Percentiles rank a stretch among this genome's conserved stretches.
Conservation (phyloP, 108 stramenopile species). For the Mayamaea pseudoterrestris region DNA sequence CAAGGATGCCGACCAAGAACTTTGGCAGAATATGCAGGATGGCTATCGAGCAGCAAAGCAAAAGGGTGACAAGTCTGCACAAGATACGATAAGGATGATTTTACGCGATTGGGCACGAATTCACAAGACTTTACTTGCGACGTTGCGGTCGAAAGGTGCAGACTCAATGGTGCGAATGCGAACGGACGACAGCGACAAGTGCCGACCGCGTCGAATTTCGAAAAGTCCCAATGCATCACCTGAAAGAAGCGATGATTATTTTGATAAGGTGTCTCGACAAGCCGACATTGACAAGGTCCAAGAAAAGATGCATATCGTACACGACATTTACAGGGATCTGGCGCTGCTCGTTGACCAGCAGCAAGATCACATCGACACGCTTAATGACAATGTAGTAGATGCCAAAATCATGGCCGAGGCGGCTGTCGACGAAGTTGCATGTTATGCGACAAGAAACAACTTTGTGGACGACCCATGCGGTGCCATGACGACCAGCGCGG, state of each 20-base stretch:
- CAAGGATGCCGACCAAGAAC: slow-evolving; percentile 21
- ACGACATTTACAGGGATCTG: slow-evolving; percentile 67
- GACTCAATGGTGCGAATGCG: slow-evolving; percentile 8
- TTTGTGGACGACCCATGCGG: too few relatives aligned
- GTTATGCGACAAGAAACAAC: too few relatives aligned
- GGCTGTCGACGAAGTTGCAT: too few relatives aligned
- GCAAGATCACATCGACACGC: slow-evolving; percentile 72
- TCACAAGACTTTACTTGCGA: slow-evolving; percentile 13
- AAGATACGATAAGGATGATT: slow-evolving; percentile 10
- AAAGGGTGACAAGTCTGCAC: not conserved
- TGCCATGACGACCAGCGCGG: too few relatives aligned
- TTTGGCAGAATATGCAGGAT: slow-evolving; percentile 8
- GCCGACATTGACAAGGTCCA: slow-evolving; percentile 46
- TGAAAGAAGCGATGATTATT: slow-evolving; percentile 47
- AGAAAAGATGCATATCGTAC: slow-evolving; percentile 48
- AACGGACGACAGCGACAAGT: not conserved
- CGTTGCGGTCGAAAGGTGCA: slow-evolving; percentile 10
- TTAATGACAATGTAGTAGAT: too few relatives aligned
- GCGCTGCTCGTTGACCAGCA: slow-evolving; percentile 60
- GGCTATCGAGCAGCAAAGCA: slow-evolving; percentile 3
- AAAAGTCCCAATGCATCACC: too few relatives aligned
- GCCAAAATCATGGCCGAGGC: too few relatives aligned
- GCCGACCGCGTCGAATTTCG: not conserved
- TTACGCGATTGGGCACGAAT: slow-evolving; percentile 22
- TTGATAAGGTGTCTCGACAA: slow-evolving; percentile 52